Evolutionary conservation across 345 rosid species (phyloP).

Genomic region (Kernera saxatilis): DNA sequence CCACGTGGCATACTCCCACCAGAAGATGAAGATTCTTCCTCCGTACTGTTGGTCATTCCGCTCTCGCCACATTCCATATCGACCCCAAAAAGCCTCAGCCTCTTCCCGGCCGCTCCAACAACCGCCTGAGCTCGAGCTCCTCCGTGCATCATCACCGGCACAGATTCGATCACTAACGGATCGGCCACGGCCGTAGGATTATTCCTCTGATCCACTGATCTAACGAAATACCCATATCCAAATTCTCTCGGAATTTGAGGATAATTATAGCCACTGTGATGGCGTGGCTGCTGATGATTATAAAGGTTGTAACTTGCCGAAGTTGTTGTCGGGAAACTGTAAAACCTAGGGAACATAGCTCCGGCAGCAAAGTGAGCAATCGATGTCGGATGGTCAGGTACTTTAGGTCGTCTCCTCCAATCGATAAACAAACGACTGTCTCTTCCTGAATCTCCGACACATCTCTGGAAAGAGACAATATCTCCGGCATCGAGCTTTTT

Average conservation of each 20-base stretch:
- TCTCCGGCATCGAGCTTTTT: conserved; percentile 93
- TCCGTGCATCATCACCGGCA: conserved; percentile 29
- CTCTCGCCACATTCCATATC: conserved; percentile 63
- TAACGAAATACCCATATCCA: conserved; percentile 27
- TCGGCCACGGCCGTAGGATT: not conserved
- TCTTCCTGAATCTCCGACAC: conserved; percentile 52
- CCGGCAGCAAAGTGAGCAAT: conserved; percentile 35
- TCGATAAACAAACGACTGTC: conserved; percentile 62
- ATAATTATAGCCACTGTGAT: conserved; percentile 15
- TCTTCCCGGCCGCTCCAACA: conserved; percentile 35
- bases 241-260: conserved; percentile 29
- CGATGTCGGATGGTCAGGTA: conserved; percentile 29
- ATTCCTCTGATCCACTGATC: conserved; percentile 29
- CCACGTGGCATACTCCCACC: conserved; percentile 26
- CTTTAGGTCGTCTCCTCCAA: conserved; percentile 70
- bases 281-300: conserved; percentile 31
- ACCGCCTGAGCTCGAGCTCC: conserved; percentile 14
- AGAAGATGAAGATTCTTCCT: conserved; percentile 30
- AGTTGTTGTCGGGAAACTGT: conserved; percentile 35
- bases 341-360: conserved; percentile 53
- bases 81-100: conserved; percentile 60
- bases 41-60: conserved; percentile 48
- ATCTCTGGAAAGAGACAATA: conserved; percentile 78
- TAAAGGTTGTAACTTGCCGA: conserved; percentile 24
- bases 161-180: conserved; percentile 31